These are phyloP conservation scores for Guyanaporus albipodus DNA, from an alignment of 768 basidiomycete genomes.

Conservation along the genomic window DNA sequence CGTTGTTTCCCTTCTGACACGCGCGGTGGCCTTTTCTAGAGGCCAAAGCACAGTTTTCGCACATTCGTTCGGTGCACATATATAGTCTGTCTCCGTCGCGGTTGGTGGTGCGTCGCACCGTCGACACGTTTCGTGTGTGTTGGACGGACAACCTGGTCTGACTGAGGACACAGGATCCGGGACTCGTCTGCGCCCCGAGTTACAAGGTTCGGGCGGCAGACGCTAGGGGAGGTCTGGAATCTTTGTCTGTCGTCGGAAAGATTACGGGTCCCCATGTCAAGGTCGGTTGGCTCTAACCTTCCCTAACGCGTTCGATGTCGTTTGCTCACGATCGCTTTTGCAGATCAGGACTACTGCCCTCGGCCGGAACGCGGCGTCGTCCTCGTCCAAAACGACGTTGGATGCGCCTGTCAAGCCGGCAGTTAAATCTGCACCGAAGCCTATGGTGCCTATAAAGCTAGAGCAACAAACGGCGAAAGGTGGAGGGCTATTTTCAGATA, in stretches of 20 bases:
- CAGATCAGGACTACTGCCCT: slow-evolving; percentile 14
- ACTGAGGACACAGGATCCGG: slow-evolving; percentile 38
- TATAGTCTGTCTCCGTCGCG: slow-evolving; percentile 70
- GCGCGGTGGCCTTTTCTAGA: slow-evolving; percentile 41
- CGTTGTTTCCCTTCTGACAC: too few species aligned
- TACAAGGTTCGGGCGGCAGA: slow-evolving; percentile 33
- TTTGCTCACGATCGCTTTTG: background rate
- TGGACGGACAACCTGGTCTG: too few species aligned
- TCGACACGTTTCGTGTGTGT: background rate
- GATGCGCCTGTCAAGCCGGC: slow-evolving; percentile 18
- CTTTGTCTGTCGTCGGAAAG: slow-evolving; percentile 35
- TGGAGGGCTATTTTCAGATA: slow-evolving; percentile 26
- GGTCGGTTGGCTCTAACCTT: slow-evolving; percentile 39
- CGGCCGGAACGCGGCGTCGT: slow-evolving; percentile 23
- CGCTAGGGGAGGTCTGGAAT: slow-evolving; percentile 18
- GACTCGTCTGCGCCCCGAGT: slow-evolving; percentile 36
- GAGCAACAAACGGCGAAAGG: slow-evolving; percentile 14
- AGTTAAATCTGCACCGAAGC: slow-evolving; percentile 10
- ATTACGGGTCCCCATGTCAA: slow-evolving; percentile 44
- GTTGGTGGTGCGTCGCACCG: slow-evolving; percentile 38
- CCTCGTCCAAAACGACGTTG: slow-evolving; percentile 45
- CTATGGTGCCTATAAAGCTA: slow-evolving; percentile 4
- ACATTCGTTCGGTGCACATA: slow-evolving; percentile 55
- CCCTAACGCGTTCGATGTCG: background rate
- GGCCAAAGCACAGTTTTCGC: slow-evolving; percentile 48